Evolutionary conservation across 2,329 filamentous ascomycete species (phyloP).

Genomic region (Ceratocystis colombiana): DNA sequence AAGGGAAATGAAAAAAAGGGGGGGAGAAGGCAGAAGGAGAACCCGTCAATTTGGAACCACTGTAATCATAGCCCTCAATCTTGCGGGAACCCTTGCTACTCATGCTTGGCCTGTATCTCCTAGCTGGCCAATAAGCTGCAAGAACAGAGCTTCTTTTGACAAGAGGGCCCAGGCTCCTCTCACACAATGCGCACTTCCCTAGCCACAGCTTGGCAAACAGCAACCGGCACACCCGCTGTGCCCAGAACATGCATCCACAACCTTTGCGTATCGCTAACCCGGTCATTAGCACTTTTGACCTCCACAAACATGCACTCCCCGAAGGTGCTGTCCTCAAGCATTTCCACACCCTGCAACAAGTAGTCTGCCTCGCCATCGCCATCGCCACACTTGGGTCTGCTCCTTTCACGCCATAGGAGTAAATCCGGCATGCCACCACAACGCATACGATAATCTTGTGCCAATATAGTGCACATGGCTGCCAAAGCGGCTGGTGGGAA

Average conservation of each 20-base stretch:
- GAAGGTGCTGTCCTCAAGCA: conserved; percentile 19
- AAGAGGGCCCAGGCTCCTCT: neutral
- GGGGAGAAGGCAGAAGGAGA: conserved; percentile 12
- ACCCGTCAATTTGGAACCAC: conserved; percentile 21
- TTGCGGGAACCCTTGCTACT: neutral
- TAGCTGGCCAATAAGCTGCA: neutral
- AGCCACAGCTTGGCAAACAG: conserved; percentile 59
- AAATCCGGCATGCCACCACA: conserved; percentile 78
- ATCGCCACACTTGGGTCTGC: conserved; percentile 27
- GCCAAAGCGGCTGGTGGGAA: conserved; percentile 74
- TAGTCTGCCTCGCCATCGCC: neutral
- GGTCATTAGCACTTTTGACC: conserved; percentile 80
- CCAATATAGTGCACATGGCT: conserved; percentile 82
- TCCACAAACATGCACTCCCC: conserved; percentile 65
- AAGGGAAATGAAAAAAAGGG: neutral
- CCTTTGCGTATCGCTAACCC: conserved; percentile 87
- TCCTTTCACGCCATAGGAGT: conserved; percentile 62
- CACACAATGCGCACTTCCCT: conserved; percentile 33
- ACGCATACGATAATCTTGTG: conserved; percentile 87
- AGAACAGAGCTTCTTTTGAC: neutral
- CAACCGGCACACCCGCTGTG: conserved; percentile 73
- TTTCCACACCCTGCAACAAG: neutral
- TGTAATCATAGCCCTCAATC: conserved; percentile 5
- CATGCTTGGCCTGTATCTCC: neutral
- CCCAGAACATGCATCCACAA: conserved; percentile 94